phyloP scores from a whole-genome alignment of 306 rosid genomes.

The Abrus precatorius region DNA sequence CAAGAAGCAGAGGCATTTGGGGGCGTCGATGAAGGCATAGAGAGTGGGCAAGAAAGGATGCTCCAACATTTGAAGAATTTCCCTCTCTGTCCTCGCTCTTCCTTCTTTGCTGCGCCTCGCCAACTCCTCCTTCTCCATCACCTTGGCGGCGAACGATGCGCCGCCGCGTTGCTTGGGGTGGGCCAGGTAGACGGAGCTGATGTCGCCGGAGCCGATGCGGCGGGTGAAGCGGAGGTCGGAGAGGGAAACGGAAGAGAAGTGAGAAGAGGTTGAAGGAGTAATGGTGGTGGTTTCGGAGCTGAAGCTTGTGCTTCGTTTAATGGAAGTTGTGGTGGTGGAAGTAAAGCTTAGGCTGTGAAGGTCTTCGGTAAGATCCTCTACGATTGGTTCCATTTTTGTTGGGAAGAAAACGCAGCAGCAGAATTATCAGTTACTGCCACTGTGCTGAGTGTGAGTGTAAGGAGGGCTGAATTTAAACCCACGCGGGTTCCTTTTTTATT shows the following conservation, averaged over 20 bases:
- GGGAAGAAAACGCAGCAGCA: no score
- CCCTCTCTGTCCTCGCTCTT: slow-evolving; percentile 79
- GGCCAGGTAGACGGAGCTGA: slow-evolving; percentile 76
- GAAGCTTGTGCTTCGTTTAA: slow-evolving; percentile 79
- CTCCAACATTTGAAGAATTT: slow-evolving; percentile 72
- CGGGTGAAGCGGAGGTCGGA: slow-evolving; percentile 74
- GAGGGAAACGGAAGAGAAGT: slow-evolving; percentile 51
- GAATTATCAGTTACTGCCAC: no score
- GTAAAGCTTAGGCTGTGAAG: slow-evolving; percentile 82
- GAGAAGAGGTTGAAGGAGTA: slow-evolving; percentile 70
- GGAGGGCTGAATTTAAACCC: no score
- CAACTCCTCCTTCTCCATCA: slow-evolving; percentile 85
- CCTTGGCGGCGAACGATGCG: slow-evolving; percentile 73
- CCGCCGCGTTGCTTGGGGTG: slow-evolving; percentile 55
- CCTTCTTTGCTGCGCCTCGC: slow-evolving; percentile 81
- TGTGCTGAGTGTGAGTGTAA: no score
- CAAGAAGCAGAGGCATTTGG: slow-evolving; percentile 72
- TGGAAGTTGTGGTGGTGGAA: slow-evolving; percentile 63
- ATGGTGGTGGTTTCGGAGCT: slow-evolving; percentile 71
- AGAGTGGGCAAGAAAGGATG: slow-evolving; percentile 88
- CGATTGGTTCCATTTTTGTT: no score
- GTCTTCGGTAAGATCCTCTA: slow-evolving; percentile 80
- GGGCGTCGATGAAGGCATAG: slow-evolving; percentile 73
- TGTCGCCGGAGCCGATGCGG: slow-evolving; percentile 84
- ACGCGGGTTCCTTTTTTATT: no score